A percentile compares a stretch with the other conserved stretches of the same genome.
Conservation (phyloP, 228 moss, liverwort and hornwort genomes). For the Sphagnum fallax region DNA sequence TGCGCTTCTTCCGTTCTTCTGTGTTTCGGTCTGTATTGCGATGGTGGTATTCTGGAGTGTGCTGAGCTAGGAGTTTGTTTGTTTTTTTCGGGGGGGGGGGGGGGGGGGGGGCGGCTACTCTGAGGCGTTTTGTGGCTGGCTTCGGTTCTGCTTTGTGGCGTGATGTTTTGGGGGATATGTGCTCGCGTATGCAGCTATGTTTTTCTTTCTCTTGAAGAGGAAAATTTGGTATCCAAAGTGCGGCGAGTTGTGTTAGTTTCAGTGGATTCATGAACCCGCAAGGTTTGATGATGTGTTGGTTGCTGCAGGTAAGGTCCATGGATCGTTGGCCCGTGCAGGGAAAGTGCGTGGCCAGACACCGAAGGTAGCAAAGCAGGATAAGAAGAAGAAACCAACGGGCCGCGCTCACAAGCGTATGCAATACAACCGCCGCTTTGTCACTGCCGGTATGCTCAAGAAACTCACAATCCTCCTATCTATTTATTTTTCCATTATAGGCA, state of each 20-base stretch:
- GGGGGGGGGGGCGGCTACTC: too few species aligned
- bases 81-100: too few species aligned
- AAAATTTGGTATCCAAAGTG: too few species aligned
- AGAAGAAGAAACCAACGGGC: constrained; percentile 55
- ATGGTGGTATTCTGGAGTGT: too few species aligned
- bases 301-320: constrained; percentile 38
- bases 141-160: too few species aligned
- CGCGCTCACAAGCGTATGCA: constrained; percentile 54
- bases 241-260: not conserved
- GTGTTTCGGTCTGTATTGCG: too few species aligned
- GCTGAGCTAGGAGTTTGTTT: too few species aligned
- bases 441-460: constrained; percentile 17
- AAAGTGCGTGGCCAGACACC: constrained; percentile 56
- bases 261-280: not conserved
- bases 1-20: too few species aligned
- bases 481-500: not conserved
- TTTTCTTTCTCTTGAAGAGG: too few species aligned
- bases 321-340: constrained; percentile 48
- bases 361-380: constrained; percentile 52
- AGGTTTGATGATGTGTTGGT: not conserved
- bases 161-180: too few species aligned
- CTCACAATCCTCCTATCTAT: not conserved
- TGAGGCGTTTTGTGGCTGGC: too few species aligned
- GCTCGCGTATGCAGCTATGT: too few species aligned
- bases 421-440: constrained; percentile 47